Conservation (phyloP, 2,329 filamentous ascomycete genomes). For the Fusarium compactum region DNA sequence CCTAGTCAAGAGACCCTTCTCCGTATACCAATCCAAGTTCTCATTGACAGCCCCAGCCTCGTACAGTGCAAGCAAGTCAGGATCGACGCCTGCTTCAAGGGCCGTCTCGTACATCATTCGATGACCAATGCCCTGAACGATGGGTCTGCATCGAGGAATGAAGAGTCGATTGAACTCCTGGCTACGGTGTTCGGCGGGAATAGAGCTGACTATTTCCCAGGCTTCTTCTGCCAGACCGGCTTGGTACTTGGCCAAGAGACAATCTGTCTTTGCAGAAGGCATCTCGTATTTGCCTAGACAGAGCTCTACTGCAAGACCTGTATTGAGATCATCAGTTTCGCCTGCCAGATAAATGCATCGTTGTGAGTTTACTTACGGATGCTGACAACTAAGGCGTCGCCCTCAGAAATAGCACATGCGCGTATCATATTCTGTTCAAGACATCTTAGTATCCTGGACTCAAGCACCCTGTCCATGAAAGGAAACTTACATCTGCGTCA, state of each 20-base stretch:
- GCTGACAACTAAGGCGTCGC: neutral
- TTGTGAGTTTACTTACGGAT: neutral
- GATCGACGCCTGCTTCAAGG: neutral
- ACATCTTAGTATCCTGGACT: neutral
- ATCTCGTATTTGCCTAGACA: neutral
- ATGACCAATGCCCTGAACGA: neutral
- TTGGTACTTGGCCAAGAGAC: neutral
- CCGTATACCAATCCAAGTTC: neutral
- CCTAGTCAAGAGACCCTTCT: neutral
- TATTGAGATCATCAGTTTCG: fast-evolving
- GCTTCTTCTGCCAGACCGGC: neutral
- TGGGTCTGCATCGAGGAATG: neutral
- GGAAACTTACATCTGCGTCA: neutral
- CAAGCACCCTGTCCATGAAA: too few species aligned
- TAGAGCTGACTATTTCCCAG: neutral
- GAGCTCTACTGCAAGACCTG: neutral
- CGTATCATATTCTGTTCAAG: neutral
- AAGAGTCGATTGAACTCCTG: neutral
- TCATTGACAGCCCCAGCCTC: neutral
- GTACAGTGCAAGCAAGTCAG: neutral
- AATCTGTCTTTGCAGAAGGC: neutral
- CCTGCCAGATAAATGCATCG: fast-evolving
- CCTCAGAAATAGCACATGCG: neutral
- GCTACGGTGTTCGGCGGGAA: neutral
- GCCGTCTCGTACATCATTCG: neutral